Evolutionary conservation across 495 filamentous ascomycete genomes (phyloP).

Genomic region (Parathielavia appendiculata): DNA sequence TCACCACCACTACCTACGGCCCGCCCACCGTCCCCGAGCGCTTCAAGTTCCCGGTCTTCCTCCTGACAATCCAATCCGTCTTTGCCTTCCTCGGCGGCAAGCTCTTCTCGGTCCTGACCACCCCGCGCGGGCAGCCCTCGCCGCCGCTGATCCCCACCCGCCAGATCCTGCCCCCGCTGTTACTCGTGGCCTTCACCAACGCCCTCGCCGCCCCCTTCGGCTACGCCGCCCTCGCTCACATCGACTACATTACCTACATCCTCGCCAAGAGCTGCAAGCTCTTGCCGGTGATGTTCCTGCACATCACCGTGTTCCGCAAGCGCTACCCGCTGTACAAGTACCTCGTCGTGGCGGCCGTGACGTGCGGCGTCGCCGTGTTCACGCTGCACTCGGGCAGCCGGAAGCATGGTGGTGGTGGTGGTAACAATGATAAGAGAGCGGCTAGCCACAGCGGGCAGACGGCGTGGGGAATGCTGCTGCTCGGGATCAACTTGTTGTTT

Average conservation of each 20-base stretch:
- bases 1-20: conserved; percentile 91
- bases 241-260: conserved; percentile 98
- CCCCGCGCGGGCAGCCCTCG: conserved; percentile 44
- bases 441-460: conserved; percentile 40
- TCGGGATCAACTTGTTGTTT: conserved; percentile 89
- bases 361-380: conserved; percentile 88
- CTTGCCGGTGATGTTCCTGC: conserved; percentile 93
- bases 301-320: conserved; percentile 86
- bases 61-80: conserved; percentile 91
- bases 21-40: conserved; percentile 52
- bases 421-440: conserved; percentile 34
- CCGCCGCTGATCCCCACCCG: conserved; percentile 70
- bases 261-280: conserved; percentile 98
- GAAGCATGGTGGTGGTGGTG: conserved; percentile 40
- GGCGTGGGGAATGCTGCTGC: conserved; percentile 72
- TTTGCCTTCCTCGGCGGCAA: conserved; percentile 80
- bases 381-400: conserved; percentile 74
- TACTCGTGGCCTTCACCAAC: conserved; percentile 79
- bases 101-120: conserved; percentile 68
- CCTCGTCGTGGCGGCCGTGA: conserved; percentile 82
- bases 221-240: conserved; percentile 86
- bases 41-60: conserved; percentile 88
- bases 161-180: conserved; percentile 68
- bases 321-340: conserved; percentile 96
- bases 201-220: conserved; percentile 91